These are phyloP conservation scores for Leccinum uliginosum DNA, from an alignment of 768 basidiomycete genomes.

Conservation along the genomic window DNA sequence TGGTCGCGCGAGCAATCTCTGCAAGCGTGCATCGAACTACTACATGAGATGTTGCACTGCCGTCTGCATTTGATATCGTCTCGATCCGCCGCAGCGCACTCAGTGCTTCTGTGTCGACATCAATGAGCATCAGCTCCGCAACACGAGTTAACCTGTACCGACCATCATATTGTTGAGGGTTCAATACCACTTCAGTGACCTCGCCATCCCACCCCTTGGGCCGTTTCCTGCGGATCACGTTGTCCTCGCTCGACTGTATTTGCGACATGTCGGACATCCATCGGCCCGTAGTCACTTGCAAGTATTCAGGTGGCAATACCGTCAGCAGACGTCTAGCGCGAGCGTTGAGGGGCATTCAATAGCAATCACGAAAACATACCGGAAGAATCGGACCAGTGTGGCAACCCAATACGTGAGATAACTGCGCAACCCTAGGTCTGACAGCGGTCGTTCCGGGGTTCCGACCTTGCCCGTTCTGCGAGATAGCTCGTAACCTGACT, in stretches of 20 bases:
- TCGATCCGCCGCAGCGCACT: constrained; percentile 53
- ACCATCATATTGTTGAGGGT: constrained; percentile 41
- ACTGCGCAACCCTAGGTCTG: constrained; percentile 85
- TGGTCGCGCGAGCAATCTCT: constrained; percentile 75
- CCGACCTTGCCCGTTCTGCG: constrained; percentile 74
- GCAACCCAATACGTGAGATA: constrained; percentile 90
- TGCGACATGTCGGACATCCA: constrained; percentile 39
- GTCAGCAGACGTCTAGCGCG: constrained; percentile 50
- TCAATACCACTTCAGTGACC: constrained; percentile 36
- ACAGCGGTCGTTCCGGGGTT: constrained; percentile 92
- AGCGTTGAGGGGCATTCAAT: neutral
- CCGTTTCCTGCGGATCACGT: constrained; percentile 38
- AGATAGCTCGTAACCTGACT: constrained; percentile 87
- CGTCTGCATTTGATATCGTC: constrained; percentile 56
- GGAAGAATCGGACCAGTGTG: constrained; percentile 78
- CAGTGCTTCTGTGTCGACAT: constrained; percentile 43
- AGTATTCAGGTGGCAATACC: constrained; percentile 51
- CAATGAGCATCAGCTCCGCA: neutral
- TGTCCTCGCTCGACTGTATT: constrained; percentile 31
- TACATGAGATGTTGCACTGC: constrained; percentile 67
- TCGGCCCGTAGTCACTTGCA: constrained; percentile 42
- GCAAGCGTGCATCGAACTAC: constrained; percentile 66
- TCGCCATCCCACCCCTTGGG: constrained; percentile 78
- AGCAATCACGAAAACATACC: constrained; percentile 37
- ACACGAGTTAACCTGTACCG: constrained; percentile 6